Evolutionary conservation across 192 early-diverging fungal species (phyloP).

Genomic region (Obelidium mucronatum): DNA sequence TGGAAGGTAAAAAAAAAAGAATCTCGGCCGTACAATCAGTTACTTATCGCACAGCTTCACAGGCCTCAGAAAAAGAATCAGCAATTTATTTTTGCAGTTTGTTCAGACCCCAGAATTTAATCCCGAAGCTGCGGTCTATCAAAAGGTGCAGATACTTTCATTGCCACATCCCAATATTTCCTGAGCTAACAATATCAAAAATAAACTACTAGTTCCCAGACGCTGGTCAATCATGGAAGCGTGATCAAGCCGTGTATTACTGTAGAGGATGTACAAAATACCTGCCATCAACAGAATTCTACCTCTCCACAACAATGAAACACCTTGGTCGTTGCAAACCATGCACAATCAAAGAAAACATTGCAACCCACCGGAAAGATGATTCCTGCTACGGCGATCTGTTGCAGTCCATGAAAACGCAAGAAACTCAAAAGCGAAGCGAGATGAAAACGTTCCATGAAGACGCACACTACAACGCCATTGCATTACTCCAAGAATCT

Average conservation of each 20-base stretch:
- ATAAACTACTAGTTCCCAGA: conserved; percentile 54
- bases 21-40: background rate
- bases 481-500: conserved; percentile 60
- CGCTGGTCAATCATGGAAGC: conserved; percentile 57
- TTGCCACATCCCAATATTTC: too few species aligned
- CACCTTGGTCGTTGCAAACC: conserved; percentile 63
- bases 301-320: conserved; percentile 63
- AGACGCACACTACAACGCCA: conserved; percentile 51
- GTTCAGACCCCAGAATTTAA: conserved; percentile 69
- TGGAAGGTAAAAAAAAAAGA: conserved; percentile 54
- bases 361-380: conserved; percentile 58
- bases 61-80: conserved; percentile 62
- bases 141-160: conserved; percentile 43
- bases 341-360: conserved; percentile 57
- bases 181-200: background rate
- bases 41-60: background rate
- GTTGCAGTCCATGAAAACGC: conserved; percentile 49
- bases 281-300: conserved; percentile 65
- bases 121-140: conserved; percentile 57
- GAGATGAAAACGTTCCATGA: conserved; percentile 3
- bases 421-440: conserved; percentile 48
- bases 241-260: conserved; percentile 64
- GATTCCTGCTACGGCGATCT: conserved; percentile 60
- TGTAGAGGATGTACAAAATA: conserved; percentile 65
- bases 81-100: conserved; percentile 65